Conservation (phyloP, 2,329 filamentous ascomycete species). For the Phialocephala subalpina region DNA sequence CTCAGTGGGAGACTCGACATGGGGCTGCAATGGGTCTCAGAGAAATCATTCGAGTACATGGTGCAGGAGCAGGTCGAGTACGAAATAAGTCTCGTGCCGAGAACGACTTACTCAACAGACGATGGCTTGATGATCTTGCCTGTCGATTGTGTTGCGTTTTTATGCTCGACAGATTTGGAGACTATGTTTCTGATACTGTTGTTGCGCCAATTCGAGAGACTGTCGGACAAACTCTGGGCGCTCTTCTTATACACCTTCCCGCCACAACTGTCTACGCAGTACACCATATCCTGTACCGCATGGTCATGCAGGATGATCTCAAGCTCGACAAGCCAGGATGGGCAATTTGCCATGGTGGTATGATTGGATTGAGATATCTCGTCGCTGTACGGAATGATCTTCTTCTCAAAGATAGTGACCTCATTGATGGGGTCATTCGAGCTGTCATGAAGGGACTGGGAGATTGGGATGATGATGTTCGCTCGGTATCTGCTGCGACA, state of each 20-base stretch:
- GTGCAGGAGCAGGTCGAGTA: conserved; percentile 82
- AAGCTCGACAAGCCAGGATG: conserved; percentile 78
- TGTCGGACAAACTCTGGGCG: conserved; percentile 91
- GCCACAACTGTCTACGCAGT: conserved; percentile 81
- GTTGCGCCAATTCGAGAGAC: conserved; percentile 96
- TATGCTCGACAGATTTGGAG: conserved; percentile 96
- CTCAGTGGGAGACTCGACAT: conserved; percentile 94
- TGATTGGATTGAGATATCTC: conserved; percentile 95
- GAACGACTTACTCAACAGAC: conserved; percentile 81
- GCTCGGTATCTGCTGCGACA: conserved; percentile 96
- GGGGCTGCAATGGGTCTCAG: conserved; percentile 94
- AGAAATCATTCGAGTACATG: conserved; percentile 92
- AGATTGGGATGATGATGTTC: conserved; percentile 93
- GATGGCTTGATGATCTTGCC: conserved; percentile 94
- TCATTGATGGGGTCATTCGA: conserved; percentile 91
- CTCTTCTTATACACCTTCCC: conserved; percentile 85
- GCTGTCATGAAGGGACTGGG: conserved; percentile 95
- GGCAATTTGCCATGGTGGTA: conserved; percentile 97
- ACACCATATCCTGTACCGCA: conserved; percentile 83
- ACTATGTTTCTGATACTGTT: conserved; percentile 97
- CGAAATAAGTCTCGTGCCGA: conserved; percentile 74
- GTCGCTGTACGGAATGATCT: conserved; percentile 95
- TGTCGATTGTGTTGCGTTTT: conserved; percentile 94
- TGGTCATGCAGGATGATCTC: conserved; percentile 91
- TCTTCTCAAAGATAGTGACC: conserved; percentile 79